Percentiles rank a stretch among this genome's conserved stretches.
Evolutionary conservation across 1,139 yeast genomes (phyloP).

Genomic region (Geotrichum carabidarum): DNA sequence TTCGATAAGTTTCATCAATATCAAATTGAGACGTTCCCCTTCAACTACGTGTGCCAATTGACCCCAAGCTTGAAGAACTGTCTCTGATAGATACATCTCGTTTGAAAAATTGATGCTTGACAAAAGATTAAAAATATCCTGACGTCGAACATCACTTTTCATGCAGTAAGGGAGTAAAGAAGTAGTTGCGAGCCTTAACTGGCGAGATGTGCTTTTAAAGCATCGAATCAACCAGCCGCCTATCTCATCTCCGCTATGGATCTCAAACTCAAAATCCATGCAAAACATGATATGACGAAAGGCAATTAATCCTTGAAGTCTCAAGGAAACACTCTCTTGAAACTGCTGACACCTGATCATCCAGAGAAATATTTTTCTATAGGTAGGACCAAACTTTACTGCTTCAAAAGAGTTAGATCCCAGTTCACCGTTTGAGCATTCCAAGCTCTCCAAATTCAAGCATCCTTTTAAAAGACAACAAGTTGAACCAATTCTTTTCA

Average conservation of each 20-base stretch:
- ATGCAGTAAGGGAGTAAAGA: slow-evolving; percentile 23
- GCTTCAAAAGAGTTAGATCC: not conserved
- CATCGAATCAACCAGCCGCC: slow-evolving; percentile 32
- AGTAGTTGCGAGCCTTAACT: slow-evolving; percentile 29
- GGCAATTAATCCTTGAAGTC: slow-evolving; percentile 23
- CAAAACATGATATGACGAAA: slow-evolving; percentile 23
- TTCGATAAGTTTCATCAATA: slow-evolving; percentile 55
- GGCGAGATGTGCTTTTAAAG: slow-evolving; percentile 29
- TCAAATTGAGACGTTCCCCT: slow-evolving; percentile 60
- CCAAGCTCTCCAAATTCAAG: not conserved
- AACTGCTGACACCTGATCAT: slow-evolving; percentile 17
- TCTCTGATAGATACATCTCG: slow-evolving; percentile 50
- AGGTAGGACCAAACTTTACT: not conserved
- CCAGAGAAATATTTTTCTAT: slow-evolving; percentile 2
- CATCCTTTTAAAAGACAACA: slow-evolving; percentile 11
- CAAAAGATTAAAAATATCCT: slow-evolving; percentile 3
- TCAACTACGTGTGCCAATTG: slow-evolving; percentile 53
- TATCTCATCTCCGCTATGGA: slow-evolving; percentile 22
- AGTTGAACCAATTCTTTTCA: slow-evolving; percentile 11
- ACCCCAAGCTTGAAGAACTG: slow-evolving; percentile 56
- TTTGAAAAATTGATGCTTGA: slow-evolving; percentile 36
- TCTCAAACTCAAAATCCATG: slow-evolving; percentile 23
- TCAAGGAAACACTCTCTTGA: slow-evolving; percentile 19
- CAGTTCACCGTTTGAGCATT: slow-evolving; percentile 7
- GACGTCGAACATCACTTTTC: slow-evolving; percentile 19